Evolutionary conservation across 192 early-diverging fungal species (phyloP), one percentile per base, ranked within the genome.

Genomic region (Phlyctochytrium planicorne): DNA sequence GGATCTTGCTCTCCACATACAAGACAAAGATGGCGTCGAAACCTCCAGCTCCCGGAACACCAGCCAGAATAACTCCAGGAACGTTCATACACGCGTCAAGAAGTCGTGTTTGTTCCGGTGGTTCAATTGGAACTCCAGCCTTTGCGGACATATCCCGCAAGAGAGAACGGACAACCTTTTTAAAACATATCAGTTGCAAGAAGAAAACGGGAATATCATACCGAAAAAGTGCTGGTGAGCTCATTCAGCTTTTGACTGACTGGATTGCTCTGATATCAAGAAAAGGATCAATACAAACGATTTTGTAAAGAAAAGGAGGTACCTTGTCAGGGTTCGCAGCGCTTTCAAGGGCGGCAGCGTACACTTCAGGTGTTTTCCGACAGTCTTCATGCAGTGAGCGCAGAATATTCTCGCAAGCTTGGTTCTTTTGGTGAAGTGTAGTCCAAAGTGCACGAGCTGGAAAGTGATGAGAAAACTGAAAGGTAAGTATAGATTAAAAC

Each of bases 11-110:
- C 29, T 70, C 63, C 35, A 80, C 40, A 1, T 68, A 80, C 47
- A 99, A 81, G 62, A 92, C 94, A 72, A 93, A 97, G 65, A 99
- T 97, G 3, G 97, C 97, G 75, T 99, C 97, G 62, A 86, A 98
- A 2, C 97, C 97, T 40, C 97, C 97, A 57, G 96, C 91, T 53
- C 97, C 97, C 24, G 97, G 97, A 2, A 99, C 95, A 25, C 94
- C 95, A 20, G 93, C 91, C 87, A 94, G 90, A 23, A 97, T 67
- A 6, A 94, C 89, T 52, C 97, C 97, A 47, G 91, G 87, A 2
- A 90, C 78, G 2, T 75, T 63, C 69, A 89, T 80, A 68, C 91
- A 95, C 1, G 88, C 87, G 77, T 98, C 91, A 32, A 99, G 72
- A 47, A 99, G 76, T 3, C 80, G 63, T 1, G 95, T 96, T 70